Evolutionary conservation across 768 basidiomycete species (phyloP).

Genomic region (Guyanaporus albipodus): DNA sequence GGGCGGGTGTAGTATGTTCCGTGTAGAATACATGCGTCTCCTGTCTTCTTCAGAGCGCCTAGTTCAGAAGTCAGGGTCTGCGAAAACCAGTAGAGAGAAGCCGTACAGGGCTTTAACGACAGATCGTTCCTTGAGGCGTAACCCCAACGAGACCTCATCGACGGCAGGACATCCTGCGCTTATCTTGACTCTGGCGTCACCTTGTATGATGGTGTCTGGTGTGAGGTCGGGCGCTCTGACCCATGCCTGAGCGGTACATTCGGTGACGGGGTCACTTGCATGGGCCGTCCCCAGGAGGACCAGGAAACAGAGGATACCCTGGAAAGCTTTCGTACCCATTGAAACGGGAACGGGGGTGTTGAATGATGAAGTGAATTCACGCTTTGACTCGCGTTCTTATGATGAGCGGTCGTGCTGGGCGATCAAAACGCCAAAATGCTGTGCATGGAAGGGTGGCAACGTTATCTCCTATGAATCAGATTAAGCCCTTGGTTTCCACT

Average conservation of each 20-base stretch:
- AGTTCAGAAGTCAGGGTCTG: not conserved
- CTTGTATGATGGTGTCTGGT: constrained; percentile 8
- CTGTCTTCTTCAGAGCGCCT: constrained; percentile 5
- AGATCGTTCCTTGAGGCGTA: constrained; percentile 21
- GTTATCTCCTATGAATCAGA: too few relatives aligned
- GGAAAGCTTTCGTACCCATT: not conserved
- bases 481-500: too few relatives aligned
- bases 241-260: constrained; percentile 12
- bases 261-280: not conserved
- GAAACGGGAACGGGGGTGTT: not conserved
- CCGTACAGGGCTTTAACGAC: constrained; percentile 11
- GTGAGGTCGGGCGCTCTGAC: constrained; percentile 20
- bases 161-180: constrained; percentile 11
- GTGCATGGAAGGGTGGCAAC: too few relatives aligned
- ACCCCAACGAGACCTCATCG: constrained; percentile 4
- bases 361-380: too few relatives aligned
- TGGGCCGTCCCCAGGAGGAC: not conserved
- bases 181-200: constrained; percentile 15
- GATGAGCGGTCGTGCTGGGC: too few relatives aligned
- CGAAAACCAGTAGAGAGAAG: not conserved
- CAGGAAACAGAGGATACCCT: not conserved
- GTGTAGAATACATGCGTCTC: not conserved
- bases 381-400: too few relatives aligned
- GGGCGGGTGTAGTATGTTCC: accelerated
- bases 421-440: too few relatives aligned